A percentile compares a stretch with the other conserved stretches of the same genome.
Evolutionary conservation across 2,329 filamentous ascomycete species (phyloP).

Genomic region (Neopestalotiopsis clavispora): DNA sequence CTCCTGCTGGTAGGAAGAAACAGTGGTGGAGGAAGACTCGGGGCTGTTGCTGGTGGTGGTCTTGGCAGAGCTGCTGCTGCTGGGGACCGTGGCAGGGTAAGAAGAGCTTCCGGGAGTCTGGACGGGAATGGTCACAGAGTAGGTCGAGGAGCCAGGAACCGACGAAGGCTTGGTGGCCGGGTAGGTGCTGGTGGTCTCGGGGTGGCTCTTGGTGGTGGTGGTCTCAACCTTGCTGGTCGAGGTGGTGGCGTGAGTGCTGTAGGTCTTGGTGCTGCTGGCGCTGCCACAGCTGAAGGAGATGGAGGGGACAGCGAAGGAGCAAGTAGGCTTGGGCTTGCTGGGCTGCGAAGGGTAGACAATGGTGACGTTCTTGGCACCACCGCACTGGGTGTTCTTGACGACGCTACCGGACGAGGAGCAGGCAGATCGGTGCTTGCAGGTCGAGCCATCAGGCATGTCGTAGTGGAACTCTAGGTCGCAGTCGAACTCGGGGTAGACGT

Average conservation of each 20-base stretch:
- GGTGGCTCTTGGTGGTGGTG: constrained; percentile 25
- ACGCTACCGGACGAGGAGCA: constrained; percentile 72
- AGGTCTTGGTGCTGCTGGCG: constrained; percentile 37
- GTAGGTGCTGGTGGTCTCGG: constrained; percentile 21
- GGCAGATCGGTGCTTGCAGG: constrained; percentile 76
- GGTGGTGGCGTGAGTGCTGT: constrained; percentile 20
- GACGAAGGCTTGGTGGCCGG: constrained; percentile 21
- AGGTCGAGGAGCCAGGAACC: constrained; percentile 18
- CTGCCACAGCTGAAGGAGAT: constrained; percentile 75
- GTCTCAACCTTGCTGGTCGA: constrained; percentile 27
- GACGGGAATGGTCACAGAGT: constrained; percentile 23
- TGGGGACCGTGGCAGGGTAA: neutral
- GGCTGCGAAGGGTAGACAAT: constrained; percentile 69
- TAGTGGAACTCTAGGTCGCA: constrained; percentile 86
- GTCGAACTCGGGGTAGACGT: constrained; percentile 76
- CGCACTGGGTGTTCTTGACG: constrained; percentile 86
- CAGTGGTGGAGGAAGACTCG: constrained; percentile 27
- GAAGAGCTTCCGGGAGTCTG: constrained; percentile 20
- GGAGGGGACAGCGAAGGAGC: constrained; percentile 74
- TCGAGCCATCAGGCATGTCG: constrained; percentile 80
- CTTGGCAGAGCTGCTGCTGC: constrained; percentile 16
- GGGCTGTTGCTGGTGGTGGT: constrained; percentile 19
- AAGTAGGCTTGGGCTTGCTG: constrained; percentile 60
- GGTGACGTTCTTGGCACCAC: constrained; percentile 83
- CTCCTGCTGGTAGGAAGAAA: neutral